Evolutionary conservation across 305 asterid genomes (phyloP), one percentile per base, ranked within the genome.

Genomic region (Lippia alba): DNA sequence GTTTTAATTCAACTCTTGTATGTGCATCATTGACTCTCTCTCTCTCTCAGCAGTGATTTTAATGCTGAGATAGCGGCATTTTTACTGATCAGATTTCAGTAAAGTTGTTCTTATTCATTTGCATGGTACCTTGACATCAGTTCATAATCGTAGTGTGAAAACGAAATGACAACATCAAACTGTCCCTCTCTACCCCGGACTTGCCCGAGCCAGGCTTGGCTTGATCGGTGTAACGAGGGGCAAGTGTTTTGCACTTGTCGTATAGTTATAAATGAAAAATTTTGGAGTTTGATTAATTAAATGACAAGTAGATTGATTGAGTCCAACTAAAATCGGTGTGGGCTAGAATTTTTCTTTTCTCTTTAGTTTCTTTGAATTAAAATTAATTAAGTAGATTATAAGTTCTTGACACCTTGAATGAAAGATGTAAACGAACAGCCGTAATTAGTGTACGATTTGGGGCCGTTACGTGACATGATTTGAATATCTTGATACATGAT

Each of bases 121-220:
- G 59, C 72, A 65, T 68, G 74, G 53, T 54, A 18, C 55, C 76
- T 59, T 78, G 59, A 68, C 68, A 51, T 58, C 65, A 53, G 66
- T 51, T 20, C n/a, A 40, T 45, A 24, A 24, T 24, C 30, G n/a
- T 75, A 48, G 6, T 48, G 0, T 64, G 81, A 74, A 64, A 62
- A 73, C 67, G 80, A 80, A 33, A 14, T 64, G 69, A 59, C 68
- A 49, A 6, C 6, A 36, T 15, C 56, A 12, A 20, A 45, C 36
- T 50, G 54, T 56, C 64, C 20, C 60, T 15, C 61, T 56, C 69
- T 19, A 51, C 11, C 51, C 36, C 30, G 14, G 10, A n/a, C n/a
- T n/a, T n/a, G n/a, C n/a, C n/a, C n/a, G n/a, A n/a, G n/a, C n/a
- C n/a, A n/a, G n/a, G n/a, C n/a, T n/a, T n/a, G n/a, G n/a, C n/a